Conservation (phyloP, 345 rosid species). For the Gossypium mustelinum region DNA sequence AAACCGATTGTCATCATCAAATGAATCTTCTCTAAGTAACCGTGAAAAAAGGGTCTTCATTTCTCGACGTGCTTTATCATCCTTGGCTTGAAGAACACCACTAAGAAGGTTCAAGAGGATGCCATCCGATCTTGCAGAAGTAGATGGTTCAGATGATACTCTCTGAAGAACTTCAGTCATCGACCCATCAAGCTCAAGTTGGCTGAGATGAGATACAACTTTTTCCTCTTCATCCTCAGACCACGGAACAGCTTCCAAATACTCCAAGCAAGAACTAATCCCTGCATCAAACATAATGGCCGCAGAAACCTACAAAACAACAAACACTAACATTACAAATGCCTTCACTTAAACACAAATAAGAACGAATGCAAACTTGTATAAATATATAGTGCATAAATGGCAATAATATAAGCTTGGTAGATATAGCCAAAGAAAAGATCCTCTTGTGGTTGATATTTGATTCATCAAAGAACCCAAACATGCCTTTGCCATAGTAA, state of each 20-base stretch:
- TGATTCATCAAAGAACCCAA: background rate
- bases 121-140: slow-evolving; percentile 54
- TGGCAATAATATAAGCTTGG: background rate
- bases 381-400: background rate
- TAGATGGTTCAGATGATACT: slow-evolving; percentile 58
- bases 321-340: background rate
- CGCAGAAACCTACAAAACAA: slow-evolving; percentile 59
- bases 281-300: slow-evolving; percentile 74
- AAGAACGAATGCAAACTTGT: background rate
- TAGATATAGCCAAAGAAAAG: no score
- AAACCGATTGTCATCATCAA: slow-evolving; percentile 28
- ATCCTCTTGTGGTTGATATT: no score
- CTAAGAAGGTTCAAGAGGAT: slow-evolving; percentile 56
- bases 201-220: slow-evolving; percentile 48
- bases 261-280: slow-evolving; percentile 63
- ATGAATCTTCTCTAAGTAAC: slow-evolving; percentile 60
- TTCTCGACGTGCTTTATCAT: slow-evolving; percentile 86
- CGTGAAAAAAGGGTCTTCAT: slow-evolving; percentile 71
- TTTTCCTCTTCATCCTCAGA: slow-evolving; percentile 75
- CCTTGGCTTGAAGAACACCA: slow-evolving; percentile 79
- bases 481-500: background rate
- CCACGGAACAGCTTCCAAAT: slow-evolving; percentile 94
- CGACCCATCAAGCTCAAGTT: slow-evolving; percentile 66
- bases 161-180: slow-evolving; percentile 63
- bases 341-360: slow-evolving; percentile 1